phyloP scores from a whole-genome alignment of 805 yeast genomes.

The Cyberlindnera galapagoensis region DNA sequence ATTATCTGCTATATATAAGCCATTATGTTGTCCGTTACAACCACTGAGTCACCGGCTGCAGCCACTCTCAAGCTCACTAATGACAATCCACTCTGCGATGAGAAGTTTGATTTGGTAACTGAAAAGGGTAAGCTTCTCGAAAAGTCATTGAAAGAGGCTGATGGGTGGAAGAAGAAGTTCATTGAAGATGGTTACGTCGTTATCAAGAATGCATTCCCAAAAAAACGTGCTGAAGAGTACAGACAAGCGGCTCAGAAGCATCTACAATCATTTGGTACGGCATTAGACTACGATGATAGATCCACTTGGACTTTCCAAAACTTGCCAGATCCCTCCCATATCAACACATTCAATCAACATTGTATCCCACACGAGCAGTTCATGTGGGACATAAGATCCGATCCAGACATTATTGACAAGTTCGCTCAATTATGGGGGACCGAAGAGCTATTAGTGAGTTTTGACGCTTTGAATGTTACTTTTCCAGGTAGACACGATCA shows the following conservation, averaged over 20 bases:
- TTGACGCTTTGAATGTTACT: slow-evolving; percentile 26
- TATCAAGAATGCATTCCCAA: slow-evolving; percentile 23
- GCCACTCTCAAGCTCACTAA: background rate
- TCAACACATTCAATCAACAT: slow-evolving; percentile 17
- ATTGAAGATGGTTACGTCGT: slow-evolving; percentile 25
- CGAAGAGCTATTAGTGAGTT: slow-evolving; percentile 27
- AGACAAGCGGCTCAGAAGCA: slow-evolving; percentile 18
- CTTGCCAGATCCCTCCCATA: slow-evolving; percentile 20
- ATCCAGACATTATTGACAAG: slow-evolving; percentile 22
- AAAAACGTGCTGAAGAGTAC: slow-evolving; percentile 20
- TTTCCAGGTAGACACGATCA: slow-evolving; percentile 20
- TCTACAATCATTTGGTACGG: slow-evolving; percentile 18
- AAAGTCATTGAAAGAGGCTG: slow-evolving; percentile 13
- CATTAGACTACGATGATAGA: slow-evolving; percentile 21
- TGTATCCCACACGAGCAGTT: slow-evolving; percentile 25
- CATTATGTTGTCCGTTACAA: no score
- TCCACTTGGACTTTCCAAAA: slow-evolving; percentile 25
- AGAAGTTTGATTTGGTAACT: slow-evolving; percentile 7
- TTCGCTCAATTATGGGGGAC: slow-evolving; percentile 28
- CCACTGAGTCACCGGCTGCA: background rate
- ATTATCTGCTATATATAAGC: no score
- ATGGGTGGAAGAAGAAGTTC: slow-evolving; percentile 26
- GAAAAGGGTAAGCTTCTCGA: no score
- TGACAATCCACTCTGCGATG: slow-evolving; percentile 6
- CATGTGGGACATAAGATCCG: slow-evolving; percentile 28